phyloP scores from a whole-genome alignment of 2,329 filamentous ascomycete species.

The Fusarium tjaetaba region DNA sequence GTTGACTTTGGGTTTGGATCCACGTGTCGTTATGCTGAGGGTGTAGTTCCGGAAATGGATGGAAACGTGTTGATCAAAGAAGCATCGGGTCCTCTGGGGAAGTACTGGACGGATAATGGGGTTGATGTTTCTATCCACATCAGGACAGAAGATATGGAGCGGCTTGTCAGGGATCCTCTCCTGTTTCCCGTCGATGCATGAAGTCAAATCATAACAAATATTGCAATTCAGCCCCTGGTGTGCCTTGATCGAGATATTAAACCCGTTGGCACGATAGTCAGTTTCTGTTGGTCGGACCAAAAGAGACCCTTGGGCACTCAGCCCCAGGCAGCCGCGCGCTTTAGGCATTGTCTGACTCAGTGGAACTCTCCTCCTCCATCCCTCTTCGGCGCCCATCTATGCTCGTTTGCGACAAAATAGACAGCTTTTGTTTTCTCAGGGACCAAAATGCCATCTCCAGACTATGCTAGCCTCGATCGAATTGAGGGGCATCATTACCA shows the following conservation, averaged over 20 bases:
- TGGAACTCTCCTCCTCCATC: neutral
- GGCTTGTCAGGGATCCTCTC: constrained; percentile 26
- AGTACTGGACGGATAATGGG: constrained; percentile 38
- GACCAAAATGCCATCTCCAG: neutral
- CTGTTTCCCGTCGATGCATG: constrained; percentile 1
- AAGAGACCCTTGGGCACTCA: neutral
- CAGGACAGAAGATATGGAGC: constrained; percentile 23
- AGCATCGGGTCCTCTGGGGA: constrained; percentile 1
- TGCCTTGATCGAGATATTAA: neutral
- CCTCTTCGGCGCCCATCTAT: neutral
- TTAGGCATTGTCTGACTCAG: neutral
- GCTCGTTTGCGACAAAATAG: neutral
- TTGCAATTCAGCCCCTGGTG: neutral
- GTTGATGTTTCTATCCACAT: constrained; percentile 39
- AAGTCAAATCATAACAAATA: neutral
- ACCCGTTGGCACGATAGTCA: neutral
- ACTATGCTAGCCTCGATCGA: neutral
- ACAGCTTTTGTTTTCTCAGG: neutral
- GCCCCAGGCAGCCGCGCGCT: neutral
- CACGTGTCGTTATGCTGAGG: constrained; percentile 31
- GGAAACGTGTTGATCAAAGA: constrained; percentile 41
- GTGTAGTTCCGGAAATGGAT: constrained; percentile 37
- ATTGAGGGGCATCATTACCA: neutral
- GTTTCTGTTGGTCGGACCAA: neutral
- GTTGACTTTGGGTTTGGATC: constrained; percentile 40